These are phyloP conservation scores for Russula sp. DNA, from an alignment of 768 basidiomycete species.

Conservation along the genomic window DNA sequence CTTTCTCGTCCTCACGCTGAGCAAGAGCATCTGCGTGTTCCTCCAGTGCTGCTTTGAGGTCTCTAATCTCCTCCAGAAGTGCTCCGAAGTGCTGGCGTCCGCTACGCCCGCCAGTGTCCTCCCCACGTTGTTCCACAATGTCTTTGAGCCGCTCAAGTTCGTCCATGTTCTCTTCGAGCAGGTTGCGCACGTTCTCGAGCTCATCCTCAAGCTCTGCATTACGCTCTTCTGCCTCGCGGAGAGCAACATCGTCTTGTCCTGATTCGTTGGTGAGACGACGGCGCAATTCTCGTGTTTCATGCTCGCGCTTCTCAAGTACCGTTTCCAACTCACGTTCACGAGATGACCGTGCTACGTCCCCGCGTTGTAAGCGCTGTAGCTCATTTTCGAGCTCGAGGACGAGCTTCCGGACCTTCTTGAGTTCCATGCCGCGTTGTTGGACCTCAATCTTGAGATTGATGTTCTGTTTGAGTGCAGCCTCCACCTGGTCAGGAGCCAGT, in stretches of 20 bases:
- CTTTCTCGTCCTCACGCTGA: slow-evolving; percentile 62
- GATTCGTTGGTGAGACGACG: slow-evolving; percentile 35
- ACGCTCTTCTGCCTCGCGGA: slow-evolving; percentile 50
- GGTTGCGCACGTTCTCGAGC: slow-evolving; percentile 56
- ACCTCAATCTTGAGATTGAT: slow-evolving; percentile 91
- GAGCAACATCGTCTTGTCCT: slow-evolving; percentile 39
- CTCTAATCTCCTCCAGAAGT: slow-evolving; percentile 56
- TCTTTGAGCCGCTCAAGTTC: slow-evolving; percentile 72
- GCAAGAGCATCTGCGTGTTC: slow-evolving; percentile 50
- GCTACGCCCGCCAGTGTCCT: slow-evolving; percentile 33
- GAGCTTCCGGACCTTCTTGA: slow-evolving; percentile 88
- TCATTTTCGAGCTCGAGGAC: slow-evolving; percentile 79
- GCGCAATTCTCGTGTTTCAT: slow-evolving; percentile 59
- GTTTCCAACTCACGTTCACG: slow-evolving; percentile 74
- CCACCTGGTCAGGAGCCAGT: slow-evolving; percentile 87
- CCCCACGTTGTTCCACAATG: slow-evolving; percentile 46
- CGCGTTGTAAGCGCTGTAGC: slow-evolving; percentile 58
- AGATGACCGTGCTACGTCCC: slow-evolving; percentile 34
- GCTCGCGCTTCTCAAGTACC: slow-evolving; percentile 64
- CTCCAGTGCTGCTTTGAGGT: slow-evolving; percentile 49
- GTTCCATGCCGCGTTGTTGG: slow-evolving; percentile 80
- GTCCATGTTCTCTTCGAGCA: slow-evolving; percentile 76
- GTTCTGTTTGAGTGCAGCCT: slow-evolving; percentile 87
- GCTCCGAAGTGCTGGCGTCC: slow-evolving; percentile 45
- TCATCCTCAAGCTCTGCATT: slow-evolving; percentile 69